Base-by-base conservation (phyloP, 192 early-diverging fungal genomes). In the Pilaira anomala region DNA sequence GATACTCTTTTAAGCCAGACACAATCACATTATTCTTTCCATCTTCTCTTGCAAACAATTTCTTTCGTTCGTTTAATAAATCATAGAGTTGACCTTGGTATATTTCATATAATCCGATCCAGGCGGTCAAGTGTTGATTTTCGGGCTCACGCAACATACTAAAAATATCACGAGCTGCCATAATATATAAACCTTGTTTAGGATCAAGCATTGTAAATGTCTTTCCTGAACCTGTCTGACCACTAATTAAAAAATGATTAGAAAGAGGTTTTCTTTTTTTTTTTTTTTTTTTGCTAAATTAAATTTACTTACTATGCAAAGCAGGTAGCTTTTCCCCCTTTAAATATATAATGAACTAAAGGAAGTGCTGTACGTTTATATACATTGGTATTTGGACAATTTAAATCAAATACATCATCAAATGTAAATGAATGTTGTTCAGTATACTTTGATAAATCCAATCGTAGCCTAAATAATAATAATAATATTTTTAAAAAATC, bases 21-120 rank as follows among this genome's bases (percentile, higher is more conserved):
- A 99, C 93, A 67, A 90, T 86, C 36, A 99, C 97, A 68, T 95
- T 90, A 55, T 93, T 82, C 64, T 95, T 95, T 36, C 91, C 93
- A 68, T 99, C 97, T 75, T 99, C 97, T 46, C 96, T 83, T 16
- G 96, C 97, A 84, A 87, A 91, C n/a, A 98, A 75, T 64, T 82
- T 82, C 74, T 97, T 96, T 54, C 96, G 85, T 26, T 85, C 80
- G 66, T 95, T 94, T 24, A 99, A 81, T 57, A 99, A 73, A 66
- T 99, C 97, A 63, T 91, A 96, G 42, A 99, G 78, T 39, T 97
- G 93, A 19, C 93, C 91, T 73, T 96, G 92, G 72, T 99, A 99
- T 59, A 99, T 97, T 69, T 99, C 97, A 69, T 96, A 98, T 54
- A 98, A 93, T 50, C 87, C 88, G 65, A 95, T 93, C 60, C 80